Evolutionary conservation across 768 basidiomycete genomes (phyloP), one percentile per base, ranked within the genome.

Genomic region (Phylloporus arenicola): DNA sequence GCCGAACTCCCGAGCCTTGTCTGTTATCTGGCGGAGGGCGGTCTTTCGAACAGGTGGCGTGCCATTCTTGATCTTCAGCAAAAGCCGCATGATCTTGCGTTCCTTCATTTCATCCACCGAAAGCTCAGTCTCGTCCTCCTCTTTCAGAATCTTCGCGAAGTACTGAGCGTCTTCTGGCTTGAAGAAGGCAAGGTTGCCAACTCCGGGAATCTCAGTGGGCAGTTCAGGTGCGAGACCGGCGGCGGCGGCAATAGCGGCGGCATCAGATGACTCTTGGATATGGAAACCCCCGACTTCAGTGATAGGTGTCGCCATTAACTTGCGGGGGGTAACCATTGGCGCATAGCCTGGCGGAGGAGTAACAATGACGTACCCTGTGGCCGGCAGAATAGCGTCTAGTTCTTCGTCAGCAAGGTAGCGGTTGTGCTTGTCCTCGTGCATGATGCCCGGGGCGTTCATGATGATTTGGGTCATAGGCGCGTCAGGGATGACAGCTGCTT

Each of bases 41-140:
- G 95, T 92, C 70, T 99, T 99, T 51, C 96, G 86, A 52, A 97
- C 93, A 11, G 96, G 95, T 24, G 96, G 96, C 3, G 95, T 98
- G 43, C 96, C 96, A 64, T 98, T 99, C 77, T 99, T 98, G 72
- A 99, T 98, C 72, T 98, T 98, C 59, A 99, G 79, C 47, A 99
- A 75, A 20, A 99, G 73, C 22, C 96, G 86, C 94, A 98, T 97
- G 61, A 98, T 98, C 70, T 98, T 99, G 64, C 95, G 84, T 73
- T 98, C 96, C 73, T 99, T 99, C 83, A 98, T 88, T 74, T 99
- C 96, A 44, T 98, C 96, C 8, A 98, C 88, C 1, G 88, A 83
- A 42, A 97, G 75, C 65, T 88, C 83, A 2, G 86, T 88, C 70
- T 98, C 96, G 60, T 97, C 92, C 68, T 95, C 94, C 71, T 96